Conservation (phyloP, 768 basidiomycete species). For the Naganishia randhawae region DNA sequence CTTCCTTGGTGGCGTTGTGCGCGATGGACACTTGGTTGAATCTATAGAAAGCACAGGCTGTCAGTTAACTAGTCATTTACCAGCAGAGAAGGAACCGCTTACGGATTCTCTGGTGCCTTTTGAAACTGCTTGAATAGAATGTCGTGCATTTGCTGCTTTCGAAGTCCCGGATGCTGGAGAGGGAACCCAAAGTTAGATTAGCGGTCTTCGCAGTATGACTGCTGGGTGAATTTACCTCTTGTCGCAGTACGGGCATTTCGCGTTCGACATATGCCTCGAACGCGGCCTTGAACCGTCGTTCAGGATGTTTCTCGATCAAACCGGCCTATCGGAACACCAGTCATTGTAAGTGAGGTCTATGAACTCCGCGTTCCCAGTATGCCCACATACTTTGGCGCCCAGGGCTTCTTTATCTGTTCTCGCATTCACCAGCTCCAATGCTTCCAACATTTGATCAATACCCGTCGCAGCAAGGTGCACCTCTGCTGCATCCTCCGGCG, state of each 20-base stretch:
- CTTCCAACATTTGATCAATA: constrained; percentile 83
- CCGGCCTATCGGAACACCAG: constrained; percentile 57
- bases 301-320: constrained; percentile 81
- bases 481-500: constrained; percentile 35
- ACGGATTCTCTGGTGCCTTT: constrained; percentile 95
- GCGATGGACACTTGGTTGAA: constrained; percentile 77
- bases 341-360: background rate
- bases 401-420: constrained; percentile 91
- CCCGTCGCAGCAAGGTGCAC: constrained; percentile 80
- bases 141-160: constrained; percentile 90
- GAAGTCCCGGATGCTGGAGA: constrained; percentile 72
- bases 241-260: constrained; percentile 71
- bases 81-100: constrained; percentile 43
- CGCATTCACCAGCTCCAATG: constrained; percentile 80
- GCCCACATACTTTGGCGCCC: constrained; percentile 60
- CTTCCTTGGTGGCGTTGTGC: constrained; percentile 84
- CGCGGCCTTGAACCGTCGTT: constrained; percentile 93
- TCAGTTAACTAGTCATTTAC: background rate
- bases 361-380: background rate
- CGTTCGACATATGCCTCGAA: constrained; percentile 84
- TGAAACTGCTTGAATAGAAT: constrained; percentile 90
- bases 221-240: constrained; percentile 54
- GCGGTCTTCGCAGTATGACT: constrained; percentile 7
- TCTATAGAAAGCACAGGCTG: constrained; percentile 52
- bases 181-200: constrained; percentile 41